These are phyloP conservation scores for Mycena kentingensis DNA, from an alignment of 768 basidiomycete species.

Conservation along the genomic window DNA sequence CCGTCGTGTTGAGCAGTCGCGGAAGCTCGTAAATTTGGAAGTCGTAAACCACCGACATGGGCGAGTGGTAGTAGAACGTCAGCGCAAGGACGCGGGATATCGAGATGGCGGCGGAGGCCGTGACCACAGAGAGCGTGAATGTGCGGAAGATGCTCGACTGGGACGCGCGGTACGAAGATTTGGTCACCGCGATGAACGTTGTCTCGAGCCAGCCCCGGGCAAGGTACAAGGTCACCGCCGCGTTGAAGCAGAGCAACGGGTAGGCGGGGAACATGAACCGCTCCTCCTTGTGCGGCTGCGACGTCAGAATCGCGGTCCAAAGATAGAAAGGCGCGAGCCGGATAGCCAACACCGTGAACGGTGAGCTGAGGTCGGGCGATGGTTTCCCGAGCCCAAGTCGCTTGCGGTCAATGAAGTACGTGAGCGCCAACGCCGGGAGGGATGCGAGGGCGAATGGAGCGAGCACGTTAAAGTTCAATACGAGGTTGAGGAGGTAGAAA, in stretches of 20 bases:
- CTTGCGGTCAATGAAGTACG: slow-evolving; percentile 72
- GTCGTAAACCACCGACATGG: slow-evolving; percentile 66
- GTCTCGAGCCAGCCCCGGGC: slow-evolving; percentile 85
- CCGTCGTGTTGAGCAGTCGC: slow-evolving; percentile 72
- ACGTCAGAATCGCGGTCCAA: slow-evolving; percentile 80
- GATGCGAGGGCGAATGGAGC: slow-evolving; percentile 79
- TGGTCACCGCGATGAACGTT: slow-evolving; percentile 71
- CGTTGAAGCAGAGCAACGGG: slow-evolving; percentile 91
- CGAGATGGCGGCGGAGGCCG: slow-evolving; percentile 70
- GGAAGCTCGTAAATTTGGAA: slow-evolving; percentile 84
- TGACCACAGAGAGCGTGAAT: slow-evolving; percentile 71
- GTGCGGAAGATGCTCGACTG: slow-evolving; percentile 72
- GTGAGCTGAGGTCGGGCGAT: slow-evolving; percentile 67
- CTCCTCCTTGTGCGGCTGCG: slow-evolving; percentile 95
- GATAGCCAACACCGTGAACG: slow-evolving; percentile 73
- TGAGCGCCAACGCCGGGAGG: slow-evolving; percentile 75
- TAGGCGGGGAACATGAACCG: slow-evolving; percentile 98
- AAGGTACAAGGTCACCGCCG: slow-evolving; percentile 84
- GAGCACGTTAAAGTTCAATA: slow-evolving; percentile 92
- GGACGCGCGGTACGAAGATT: slow-evolving; percentile 84
- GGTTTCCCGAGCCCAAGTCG: slow-evolving; percentile 63
- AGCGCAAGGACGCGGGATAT: slow-evolving; percentile 79
- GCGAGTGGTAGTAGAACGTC: slow-evolving; percentile 89
- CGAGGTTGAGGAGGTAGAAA: slow-evolving; percentile 86
- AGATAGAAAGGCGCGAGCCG: slow-evolving; percentile 88